A percentile compares a stretch with the other conserved stretches of the same genome.
These are phyloP conservation scores for Cystobasidium ongulense DNA, from an alignment of 768 basidiomycete species.

Conservation along the genomic window DNA sequence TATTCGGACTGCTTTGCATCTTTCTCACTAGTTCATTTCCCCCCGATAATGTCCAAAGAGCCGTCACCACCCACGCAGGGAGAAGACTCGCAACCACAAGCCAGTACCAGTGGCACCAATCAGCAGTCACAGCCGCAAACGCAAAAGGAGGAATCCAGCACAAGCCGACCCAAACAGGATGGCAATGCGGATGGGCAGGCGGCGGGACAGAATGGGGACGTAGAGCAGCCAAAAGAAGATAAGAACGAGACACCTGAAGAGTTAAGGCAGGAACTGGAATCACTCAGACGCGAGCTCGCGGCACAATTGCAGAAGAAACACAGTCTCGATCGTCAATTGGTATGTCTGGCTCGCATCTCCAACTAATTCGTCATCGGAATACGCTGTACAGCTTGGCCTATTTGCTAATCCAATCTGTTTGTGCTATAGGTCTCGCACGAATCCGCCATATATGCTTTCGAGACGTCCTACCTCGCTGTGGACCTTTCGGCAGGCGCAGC, in stretches of 20 bases:
- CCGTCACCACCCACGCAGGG: neutral
- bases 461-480: conserved; percentile 33
- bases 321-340: conserved; percentile 15
- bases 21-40: neutral
- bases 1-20: neutral
- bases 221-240: neutral
- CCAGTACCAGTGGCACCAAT: neutral
- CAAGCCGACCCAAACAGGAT: neutral
- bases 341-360: neutral
- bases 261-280: conserved; percentile 1
- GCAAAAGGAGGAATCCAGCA: neutral
- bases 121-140: neutral
- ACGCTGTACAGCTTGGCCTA: neutral
- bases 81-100: neutral
- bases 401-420: neutral
- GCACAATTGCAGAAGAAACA: conserved; percentile 23
- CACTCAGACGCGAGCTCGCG: neutral
- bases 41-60: neutral
- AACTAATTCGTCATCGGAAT: neutral
- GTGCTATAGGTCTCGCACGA: conserved; percentile 21
- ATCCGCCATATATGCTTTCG: conserved; percentile 30
- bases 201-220: neutral
- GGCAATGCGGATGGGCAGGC: neutral
- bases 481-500: conserved; percentile 5
- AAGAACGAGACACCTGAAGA: conserved; percentile 25